Conservation (phyloP, 2,329 filamentous ascomycete species). For the Cercospora nicotianae region DNA sequence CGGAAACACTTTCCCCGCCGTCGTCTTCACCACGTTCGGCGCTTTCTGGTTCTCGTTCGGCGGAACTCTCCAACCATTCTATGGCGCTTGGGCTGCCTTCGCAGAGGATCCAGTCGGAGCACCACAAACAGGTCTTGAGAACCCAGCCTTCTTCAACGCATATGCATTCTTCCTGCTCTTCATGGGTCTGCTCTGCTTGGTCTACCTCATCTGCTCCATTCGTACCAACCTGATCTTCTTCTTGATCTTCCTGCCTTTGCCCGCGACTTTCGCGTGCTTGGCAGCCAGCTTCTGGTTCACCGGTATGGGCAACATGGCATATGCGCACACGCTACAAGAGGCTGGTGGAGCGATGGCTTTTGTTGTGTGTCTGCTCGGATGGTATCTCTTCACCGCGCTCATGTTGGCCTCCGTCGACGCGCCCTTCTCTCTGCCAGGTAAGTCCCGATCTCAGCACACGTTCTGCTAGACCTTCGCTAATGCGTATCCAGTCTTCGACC, state of each 20-base stretch:
- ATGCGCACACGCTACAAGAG: slow-evolving; percentile 1
- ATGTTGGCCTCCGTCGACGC: slow-evolving; percentile 56
- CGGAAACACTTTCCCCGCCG: slow-evolving; percentile 58
- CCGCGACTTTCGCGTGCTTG: slow-evolving; percentile 59
- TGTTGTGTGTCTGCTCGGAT: slow-evolving; percentile 49
- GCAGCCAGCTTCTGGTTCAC: slow-evolving; percentile 59
- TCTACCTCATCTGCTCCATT: slow-evolving; percentile 68
- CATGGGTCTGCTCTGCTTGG: slow-evolving; percentile 63
- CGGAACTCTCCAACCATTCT: background rate
- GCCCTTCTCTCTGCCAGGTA: slow-evolving; percentile 50
- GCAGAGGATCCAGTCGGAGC: slow-evolving; percentile 21
- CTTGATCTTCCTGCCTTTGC: slow-evolving; percentile 64
- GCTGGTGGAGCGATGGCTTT: slow-evolving; percentile 53
- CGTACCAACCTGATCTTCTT: slow-evolving; percentile 72
- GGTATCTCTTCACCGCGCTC: slow-evolving; percentile 56
- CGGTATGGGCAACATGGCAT: slow-evolving; percentile 31
- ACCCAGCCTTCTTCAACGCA: background rate
- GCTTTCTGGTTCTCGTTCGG: slow-evolving; percentile 51
- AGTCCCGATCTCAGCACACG: background rate
- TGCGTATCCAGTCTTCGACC: background rate
- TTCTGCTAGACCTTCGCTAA: background rate
- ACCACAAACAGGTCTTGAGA: background rate
- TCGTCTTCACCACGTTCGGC: slow-evolving; percentile 54
- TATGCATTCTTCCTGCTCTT: slow-evolving; percentile 65
- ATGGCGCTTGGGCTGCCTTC: background rate